Evolutionary conservation across 768 basidiomycete genomes (phyloP).

Genomic region (Hypholoma sublateritium): DNA sequence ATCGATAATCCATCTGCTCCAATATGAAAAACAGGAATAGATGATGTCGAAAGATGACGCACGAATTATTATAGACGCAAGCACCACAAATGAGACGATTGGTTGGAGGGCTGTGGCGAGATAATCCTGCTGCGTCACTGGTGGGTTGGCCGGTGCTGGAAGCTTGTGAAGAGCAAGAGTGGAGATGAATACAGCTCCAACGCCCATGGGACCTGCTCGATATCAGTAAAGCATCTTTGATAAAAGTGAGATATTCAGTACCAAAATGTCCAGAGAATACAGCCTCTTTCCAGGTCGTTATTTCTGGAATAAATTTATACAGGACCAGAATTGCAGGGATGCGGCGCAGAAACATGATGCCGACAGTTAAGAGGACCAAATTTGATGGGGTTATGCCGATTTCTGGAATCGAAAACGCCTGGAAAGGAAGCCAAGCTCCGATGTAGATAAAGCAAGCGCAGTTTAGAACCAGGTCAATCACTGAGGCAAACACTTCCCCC

Average conservation of each 20-base stretch:
- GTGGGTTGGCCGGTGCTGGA: conserved; percentile 56
- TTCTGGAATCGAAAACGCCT: conserved; percentile 50
- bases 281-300: conserved; percentile 81
- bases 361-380: conserved; percentile 64
- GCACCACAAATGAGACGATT: conserved; percentile 85
- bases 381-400: conserved; percentile 71
- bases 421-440: conserved; percentile 85
- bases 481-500: conserved; percentile 84
- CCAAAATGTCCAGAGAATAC: conserved; percentile 93
- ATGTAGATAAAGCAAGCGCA: conserved; percentile 81
- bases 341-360: conserved; percentile 73
- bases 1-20: conserved; percentile 65
- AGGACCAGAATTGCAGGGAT: conserved; percentile 78
- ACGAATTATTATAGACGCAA: conserved; percentile 86
- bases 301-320: conserved; percentile 87
- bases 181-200: conserved; percentile 87
- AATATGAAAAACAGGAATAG: no score
- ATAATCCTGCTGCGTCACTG: conserved; percentile 66
- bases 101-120: conserved; percentile 74
- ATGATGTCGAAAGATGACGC: conserved; percentile 20
- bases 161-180: conserved; percentile 69
- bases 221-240: background rate
- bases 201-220: conserved; percentile 75
- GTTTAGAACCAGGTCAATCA: conserved; percentile 86
- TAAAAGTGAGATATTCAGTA: conserved; percentile 20